A percentile compares a stretch with the other conserved stretches of the same genome.
phyloP scores from a whole-genome alignment of 2,329 filamentous ascomycete species.

The Colletotrichum sojae region DNA sequence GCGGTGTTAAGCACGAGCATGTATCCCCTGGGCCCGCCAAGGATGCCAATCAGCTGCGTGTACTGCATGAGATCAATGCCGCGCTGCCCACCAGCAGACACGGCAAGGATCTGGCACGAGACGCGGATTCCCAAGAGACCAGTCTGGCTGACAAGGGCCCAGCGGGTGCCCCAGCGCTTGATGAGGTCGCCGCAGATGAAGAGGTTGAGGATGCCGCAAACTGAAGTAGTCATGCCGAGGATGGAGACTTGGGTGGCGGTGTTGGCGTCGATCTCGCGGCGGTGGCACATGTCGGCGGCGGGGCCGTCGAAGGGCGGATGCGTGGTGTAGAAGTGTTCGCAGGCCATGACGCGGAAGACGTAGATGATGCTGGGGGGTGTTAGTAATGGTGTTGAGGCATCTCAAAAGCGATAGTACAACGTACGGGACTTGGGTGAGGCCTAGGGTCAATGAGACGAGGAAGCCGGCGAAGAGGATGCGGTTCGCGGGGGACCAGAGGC shows the following conservation, averaged over 20 bases:
- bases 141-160: constrained; percentile 73
- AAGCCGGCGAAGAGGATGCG: constrained; percentile 71
- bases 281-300: constrained; percentile 68
- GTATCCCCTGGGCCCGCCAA: constrained; percentile 79
- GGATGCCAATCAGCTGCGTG: constrained; percentile 76
- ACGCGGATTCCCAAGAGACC: constrained; percentile 76
- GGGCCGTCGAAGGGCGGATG: constrained; percentile 64
- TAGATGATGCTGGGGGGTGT: constrained; percentile 63
- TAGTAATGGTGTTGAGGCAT: too few species aligned
- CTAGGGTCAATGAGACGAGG: constrained; percentile 68
- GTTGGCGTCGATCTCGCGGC: constrained; percentile 73
- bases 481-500: constrained; percentile 48
- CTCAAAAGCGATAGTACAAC: constrained; percentile 45
- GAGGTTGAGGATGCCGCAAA: constrained; percentile 78
- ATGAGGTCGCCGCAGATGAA: constrained; percentile 78
- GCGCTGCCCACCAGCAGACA: constrained; percentile 69
- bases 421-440: constrained; percentile 65
- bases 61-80: constrained; percentile 79
- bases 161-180: constrained; percentile 75
- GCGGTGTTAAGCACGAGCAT: constrained; percentile 79
- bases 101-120: constrained; percentile 74
- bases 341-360: constrained; percentile 80
- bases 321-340: constrained; percentile 75
- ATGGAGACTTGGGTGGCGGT: constrained; percentile 76
- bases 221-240: constrained; percentile 75